phyloP scores from a whole-genome alignment of 345 rosid species.

The Lagerstroemia speciosa region DNA sequence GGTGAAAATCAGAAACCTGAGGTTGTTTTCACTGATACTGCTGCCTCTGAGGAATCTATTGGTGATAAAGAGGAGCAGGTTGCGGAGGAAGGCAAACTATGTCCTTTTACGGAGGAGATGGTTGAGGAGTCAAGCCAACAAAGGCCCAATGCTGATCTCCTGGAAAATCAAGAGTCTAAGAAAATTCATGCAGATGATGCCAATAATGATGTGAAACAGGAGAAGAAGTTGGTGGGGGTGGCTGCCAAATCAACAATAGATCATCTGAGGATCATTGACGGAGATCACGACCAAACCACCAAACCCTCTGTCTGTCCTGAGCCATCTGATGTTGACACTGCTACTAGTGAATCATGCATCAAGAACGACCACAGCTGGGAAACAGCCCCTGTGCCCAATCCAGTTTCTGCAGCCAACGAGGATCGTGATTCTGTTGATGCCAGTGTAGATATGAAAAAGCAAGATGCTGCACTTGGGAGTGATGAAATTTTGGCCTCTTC shows the following conservation, averaged over 20 bases:
- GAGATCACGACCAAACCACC: neutral
- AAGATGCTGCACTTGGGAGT: constrained; percentile 17
- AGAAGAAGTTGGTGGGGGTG: constrained; percentile 4
- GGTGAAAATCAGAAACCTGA: constrained; percentile 17
- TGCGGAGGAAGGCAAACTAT: constrained; percentile 16
- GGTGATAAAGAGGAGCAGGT: constrained; percentile 5
- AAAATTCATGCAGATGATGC: constrained; percentile 3
- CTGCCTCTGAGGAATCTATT: neutral
- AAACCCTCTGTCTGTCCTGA: neutral
- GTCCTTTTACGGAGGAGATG: constrained; percentile 11
- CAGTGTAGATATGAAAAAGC: constrained; percentile 23
- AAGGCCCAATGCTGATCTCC: constrained; percentile 9
- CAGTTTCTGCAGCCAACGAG: constrained; percentile 16
- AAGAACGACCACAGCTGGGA: neutral
- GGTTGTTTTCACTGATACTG: constrained; percentile 2
- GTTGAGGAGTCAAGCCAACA: constrained; percentile 16
- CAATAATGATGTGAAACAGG: constrained; percentile 1
- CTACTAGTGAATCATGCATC: neutral
- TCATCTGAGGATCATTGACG: neutral
- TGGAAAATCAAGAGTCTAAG: constrained; percentile 12
- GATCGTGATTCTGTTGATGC: constrained; percentile 18
- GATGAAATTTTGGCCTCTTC: constrained; percentile 17
- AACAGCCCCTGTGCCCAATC: constrained; percentile 15
- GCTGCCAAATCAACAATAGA: constrained; percentile 3
- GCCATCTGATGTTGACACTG: neutral